A percentile compares a stretch with the other conserved stretches of the same genome.
Evolutionary conservation across 306 rosid genomes (phyloP).

Genomic region (Rubus parviflorus): DNA sequence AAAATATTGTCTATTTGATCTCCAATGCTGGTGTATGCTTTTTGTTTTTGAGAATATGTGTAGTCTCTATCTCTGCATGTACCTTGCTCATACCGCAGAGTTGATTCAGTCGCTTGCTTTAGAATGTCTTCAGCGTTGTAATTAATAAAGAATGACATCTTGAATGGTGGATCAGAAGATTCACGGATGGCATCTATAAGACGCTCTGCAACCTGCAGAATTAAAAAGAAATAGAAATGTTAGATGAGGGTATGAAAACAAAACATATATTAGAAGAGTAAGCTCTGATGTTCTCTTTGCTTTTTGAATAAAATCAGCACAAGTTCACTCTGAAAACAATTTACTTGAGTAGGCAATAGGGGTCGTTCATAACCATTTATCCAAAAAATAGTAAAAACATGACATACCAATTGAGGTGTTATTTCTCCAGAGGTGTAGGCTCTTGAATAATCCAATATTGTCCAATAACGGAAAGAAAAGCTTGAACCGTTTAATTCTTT

Average conservation of each 20-base stretch:
- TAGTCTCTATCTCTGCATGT: background rate
- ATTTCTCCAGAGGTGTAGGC: constrained; percentile 59
- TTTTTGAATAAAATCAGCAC: background rate
- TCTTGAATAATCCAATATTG: constrained; percentile 68
- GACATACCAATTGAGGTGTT: constrained; percentile 71
- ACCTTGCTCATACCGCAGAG: constrained; percentile 66
- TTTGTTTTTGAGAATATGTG: background rate
- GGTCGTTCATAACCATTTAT: background rate
- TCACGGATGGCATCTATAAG: constrained; percentile 57
- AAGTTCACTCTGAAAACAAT: background rate
- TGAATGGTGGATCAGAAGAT: constrained; percentile 50
- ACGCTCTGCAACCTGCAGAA: constrained; percentile 66
- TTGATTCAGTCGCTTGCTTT: constrained; percentile 72
- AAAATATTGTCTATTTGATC: background rate
- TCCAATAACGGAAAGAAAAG: constrained; percentile 57
- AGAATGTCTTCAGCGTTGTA: constrained; percentile 59
- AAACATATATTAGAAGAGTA: background rate
- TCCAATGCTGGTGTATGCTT: background rate
- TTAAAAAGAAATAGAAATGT: background rate
- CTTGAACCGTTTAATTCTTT: constrained; percentile 22
- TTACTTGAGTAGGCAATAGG: background rate
- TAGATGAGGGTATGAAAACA: background rate
- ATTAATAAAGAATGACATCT: constrained; percentile 82
- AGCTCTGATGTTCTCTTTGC: background rate
- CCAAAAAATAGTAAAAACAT: background rate